These are phyloP conservation scores for Neurospora pannonica DNA, from an alignment of 495 filamentous ascomycete genomes.

Conservation along the genomic window DNA sequence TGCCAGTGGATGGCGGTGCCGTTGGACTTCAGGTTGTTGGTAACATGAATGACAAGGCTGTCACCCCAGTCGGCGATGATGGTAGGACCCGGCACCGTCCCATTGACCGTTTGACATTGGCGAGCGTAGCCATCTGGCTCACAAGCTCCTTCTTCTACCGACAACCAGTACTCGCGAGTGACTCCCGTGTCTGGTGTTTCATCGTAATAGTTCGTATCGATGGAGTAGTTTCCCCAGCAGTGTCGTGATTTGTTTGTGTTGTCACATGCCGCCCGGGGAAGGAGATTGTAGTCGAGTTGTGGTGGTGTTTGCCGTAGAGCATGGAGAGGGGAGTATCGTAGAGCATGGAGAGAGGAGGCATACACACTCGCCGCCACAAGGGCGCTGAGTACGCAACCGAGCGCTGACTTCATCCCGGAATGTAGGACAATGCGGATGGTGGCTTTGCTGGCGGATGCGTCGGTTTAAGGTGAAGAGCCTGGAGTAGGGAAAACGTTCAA, in stretches of 20 bases:
- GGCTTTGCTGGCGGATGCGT: neutral
- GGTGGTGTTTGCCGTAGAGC: neutral
- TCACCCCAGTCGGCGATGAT: conserved; percentile 43
- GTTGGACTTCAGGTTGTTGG: conserved; percentile 11
- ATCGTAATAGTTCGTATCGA: conserved; percentile 18
- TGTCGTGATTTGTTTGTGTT: conserved; percentile 11
- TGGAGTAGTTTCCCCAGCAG: conserved; percentile 16
- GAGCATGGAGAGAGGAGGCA: neutral
- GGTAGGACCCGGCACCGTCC: conserved; percentile 46
- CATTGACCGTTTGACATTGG: conserved; percentile 46
- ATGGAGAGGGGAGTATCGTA: neutral
- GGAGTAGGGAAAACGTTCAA: neutral
- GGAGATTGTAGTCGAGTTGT: neutral
- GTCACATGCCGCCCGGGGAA: neutral
- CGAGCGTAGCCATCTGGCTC: conserved; percentile 44
- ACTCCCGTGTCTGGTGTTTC: conserved; percentile 1
- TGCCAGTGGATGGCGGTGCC: conserved; percentile 29
- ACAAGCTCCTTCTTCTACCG: conserved; percentile 15
- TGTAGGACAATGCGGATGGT: neutral
- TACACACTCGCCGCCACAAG: neutral
- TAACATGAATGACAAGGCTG: conserved; percentile 28
- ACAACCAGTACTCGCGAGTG: conserved; percentile 15
- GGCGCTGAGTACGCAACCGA: neutral
- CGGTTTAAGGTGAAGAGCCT: neutral
- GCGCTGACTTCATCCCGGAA: neutral